Evolutionary conservation across 495 filamentous ascomycete genomes (phyloP), one percentile per base, ranked within the genome.

Genomic region (Geoglossum glabrum): DNA sequence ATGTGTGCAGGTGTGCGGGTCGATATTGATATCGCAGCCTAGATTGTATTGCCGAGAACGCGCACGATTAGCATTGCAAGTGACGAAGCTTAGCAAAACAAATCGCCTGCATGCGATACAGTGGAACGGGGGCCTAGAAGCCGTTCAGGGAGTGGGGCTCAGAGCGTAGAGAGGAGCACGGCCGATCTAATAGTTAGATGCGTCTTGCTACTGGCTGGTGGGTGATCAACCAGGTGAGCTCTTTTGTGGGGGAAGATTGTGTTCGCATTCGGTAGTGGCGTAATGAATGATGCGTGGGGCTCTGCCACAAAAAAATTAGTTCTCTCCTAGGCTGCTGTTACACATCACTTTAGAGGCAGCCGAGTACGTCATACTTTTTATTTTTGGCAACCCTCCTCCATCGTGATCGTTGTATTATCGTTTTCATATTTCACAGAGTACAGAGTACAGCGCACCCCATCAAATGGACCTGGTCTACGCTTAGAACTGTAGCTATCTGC

Each of bases 281-380:
- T 60, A 60, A 30, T 27, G 33, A 60, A 30, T 27, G 33, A 36
- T 76, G 76, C 23, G 71, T 21, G 40, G 40, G 40, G 40, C 40
- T 45, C 50, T 31, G 31, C 50, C n/a, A 10, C 17, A 45, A 9
- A 45, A 21, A 21, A 21, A 4, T 45, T 21, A 40, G 13, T 17
- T 40, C 2, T 11, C 11, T 34, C 11, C 31, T 11, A 11, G 4
- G 31, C 31, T 5, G 31, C 11, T 40, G 36, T 9, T 40, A 40
- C 7, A 7, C 13, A 40, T 11, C 36, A 17, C 5, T 40, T 2
- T 11, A 40, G 4, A 11, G 5, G 31, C 11, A 34, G 36, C 17
- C 13, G 2, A 40, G 6, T 8, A 40, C 36, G 36, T 40, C 36
- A 34, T 34, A 11, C 31, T 34, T 11, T 34, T 11, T 34, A 34